phyloP scores from a whole-genome alignment of 108 stramenopile genomes.

The Cyclotella choctawhatcheeana region DNA sequence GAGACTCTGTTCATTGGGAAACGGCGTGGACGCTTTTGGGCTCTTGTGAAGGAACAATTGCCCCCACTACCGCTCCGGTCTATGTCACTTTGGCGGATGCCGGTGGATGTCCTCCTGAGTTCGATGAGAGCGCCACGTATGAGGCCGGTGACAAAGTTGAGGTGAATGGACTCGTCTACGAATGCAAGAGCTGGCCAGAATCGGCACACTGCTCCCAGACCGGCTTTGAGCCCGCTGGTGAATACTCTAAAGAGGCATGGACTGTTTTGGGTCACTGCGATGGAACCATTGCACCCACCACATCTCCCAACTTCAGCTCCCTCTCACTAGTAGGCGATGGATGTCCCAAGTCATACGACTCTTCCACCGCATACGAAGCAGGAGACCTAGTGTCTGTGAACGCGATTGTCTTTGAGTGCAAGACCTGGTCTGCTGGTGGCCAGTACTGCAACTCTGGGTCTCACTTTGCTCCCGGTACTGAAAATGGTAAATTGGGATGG shows the following conservation, averaged over 20 bases:
- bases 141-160: slow-evolving; percentile 10
- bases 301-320: not conserved
- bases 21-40: too few relatives aligned
- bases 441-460: slow-evolving; percentile 16
- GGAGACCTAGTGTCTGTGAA: not conserved
- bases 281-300: slow-evolving; percentile 1
- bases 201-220: not conserved
- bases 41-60: slow-evolving; percentile 21
- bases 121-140: not conserved
- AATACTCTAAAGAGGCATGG: not conserved
- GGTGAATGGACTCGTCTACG: not conserved
- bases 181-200: slow-evolving; percentile 1
- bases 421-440: not conserved
- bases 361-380: not conserved
- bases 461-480: not conserved
- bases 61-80: slow-evolving; percentile 7
- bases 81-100: not conserved
- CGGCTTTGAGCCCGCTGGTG: not conserved
- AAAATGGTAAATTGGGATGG: slow-evolving; percentile 10
- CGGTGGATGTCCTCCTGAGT: slow-evolving; percentile 19
- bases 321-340: not conserved
- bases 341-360: slow-evolving; percentile 1
- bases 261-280: not conserved
- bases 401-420: slow-evolving; percentile 17
- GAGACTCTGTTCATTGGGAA: not conserved